A percentile compares a stretch with the other conserved stretches of the same genome.
Conservation (phyloP, 768 basidiomycete species). For the Mrakia hoshinonis region DNA sequence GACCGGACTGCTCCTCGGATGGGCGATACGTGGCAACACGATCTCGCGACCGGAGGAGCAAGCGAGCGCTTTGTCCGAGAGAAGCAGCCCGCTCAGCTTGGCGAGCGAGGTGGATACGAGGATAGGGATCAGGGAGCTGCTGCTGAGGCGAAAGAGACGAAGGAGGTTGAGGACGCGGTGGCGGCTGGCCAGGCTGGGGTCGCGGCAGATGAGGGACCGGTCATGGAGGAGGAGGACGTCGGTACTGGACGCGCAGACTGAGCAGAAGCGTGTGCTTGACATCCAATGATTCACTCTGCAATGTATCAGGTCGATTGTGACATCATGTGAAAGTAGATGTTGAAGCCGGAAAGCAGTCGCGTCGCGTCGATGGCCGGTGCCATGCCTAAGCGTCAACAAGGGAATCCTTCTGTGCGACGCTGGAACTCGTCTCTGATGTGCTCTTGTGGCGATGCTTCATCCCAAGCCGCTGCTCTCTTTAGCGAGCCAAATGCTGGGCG, state of each 20-base stretch:
- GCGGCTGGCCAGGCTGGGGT: slow-evolving; percentile 7
- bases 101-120: background rate
- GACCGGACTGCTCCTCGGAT: background rate
- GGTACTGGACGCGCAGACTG: background rate
- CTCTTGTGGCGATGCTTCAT: too few relatives aligned
- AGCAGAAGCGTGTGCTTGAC: too few relatives aligned
- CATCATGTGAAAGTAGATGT: too few relatives aligned
- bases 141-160: background rate
- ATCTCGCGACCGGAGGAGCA: background rate
- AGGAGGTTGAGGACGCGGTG: background rate
- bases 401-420: too few relatives aligned
- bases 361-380: too few relatives aligned
- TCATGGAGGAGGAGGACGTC: slow-evolving; percentile 4
- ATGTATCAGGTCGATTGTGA: too few relatives aligned
- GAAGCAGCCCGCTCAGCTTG: background rate
- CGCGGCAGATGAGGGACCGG: background rate
- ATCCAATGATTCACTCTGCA: too few relatives aligned
- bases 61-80: background rate
- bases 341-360: too few relatives aligned
- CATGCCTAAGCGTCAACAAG: too few relatives aligned
- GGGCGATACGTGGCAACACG: background rate
- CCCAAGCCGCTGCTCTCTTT: too few relatives aligned
- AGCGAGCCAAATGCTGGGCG: too few relatives aligned
- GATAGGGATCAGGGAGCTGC: background rate
- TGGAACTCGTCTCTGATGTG: too few relatives aligned